phyloP scores from a whole-genome alignment of 2,329 filamentous ascomycete genomes.

The Ceratocystis eucalypticola region DNA sequence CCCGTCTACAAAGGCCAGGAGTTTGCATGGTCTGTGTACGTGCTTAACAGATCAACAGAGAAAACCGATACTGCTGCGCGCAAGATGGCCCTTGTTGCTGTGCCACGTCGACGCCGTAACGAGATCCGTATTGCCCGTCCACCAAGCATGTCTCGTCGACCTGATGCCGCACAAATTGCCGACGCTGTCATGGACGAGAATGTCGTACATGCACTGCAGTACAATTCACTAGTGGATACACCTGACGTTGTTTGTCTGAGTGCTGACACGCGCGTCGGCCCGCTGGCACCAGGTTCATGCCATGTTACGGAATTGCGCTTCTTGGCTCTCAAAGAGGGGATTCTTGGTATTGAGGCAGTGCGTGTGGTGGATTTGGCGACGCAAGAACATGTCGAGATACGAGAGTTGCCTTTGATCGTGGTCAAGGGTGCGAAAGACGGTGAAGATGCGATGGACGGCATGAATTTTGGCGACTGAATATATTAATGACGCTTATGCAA shows the following conservation, averaged over 20 bases:
- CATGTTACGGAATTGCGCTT: constrained; percentile 63
- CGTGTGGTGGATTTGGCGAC: constrained; percentile 59
- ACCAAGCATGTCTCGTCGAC: constrained; percentile 35
- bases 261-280: constrained; percentile 59
- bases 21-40: constrained; percentile 61
- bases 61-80: constrained; percentile 33
- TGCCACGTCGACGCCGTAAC: constrained; percentile 50
- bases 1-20: constrained; percentile 49
- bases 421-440: constrained; percentile 28
- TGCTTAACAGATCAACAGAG: constrained; percentile 54
- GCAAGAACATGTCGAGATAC: constrained; percentile 64
- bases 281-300: constrained; percentile 56
- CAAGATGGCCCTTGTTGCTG: constrained; percentile 55
- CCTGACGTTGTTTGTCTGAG: constrained; percentile 62
- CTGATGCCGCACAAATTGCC: constrained; percentile 35
- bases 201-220: constrained; percentile 57
- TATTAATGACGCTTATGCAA: background rate
- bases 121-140: constrained; percentile 41
- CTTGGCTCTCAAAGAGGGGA: constrained; percentile 51
- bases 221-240: constrained; percentile 47
- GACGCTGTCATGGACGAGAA: constrained; percentile 60
- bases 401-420: constrained; percentile 57
- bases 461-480: background rate
- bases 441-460: background rate
- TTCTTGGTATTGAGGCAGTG: constrained; percentile 58